phyloP scores from a whole-genome alignment of 2,329 filamentous ascomycete species.

The Diplocarpon mali region DNA sequence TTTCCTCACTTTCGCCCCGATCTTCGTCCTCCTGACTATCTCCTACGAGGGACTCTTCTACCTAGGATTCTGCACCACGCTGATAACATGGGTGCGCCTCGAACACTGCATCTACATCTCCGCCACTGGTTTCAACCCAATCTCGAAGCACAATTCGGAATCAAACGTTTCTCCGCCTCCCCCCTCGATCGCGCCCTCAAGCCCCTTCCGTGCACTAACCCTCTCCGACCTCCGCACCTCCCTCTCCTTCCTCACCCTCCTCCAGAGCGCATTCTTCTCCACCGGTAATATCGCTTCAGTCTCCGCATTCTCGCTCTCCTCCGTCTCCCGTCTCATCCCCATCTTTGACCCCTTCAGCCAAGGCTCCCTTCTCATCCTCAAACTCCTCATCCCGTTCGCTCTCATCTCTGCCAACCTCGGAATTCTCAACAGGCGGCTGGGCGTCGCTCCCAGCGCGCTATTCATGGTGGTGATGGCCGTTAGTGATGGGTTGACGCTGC shows the following conservation, averaged over 20 bases:
- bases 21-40: constrained; percentile 92
- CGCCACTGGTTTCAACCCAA: constrained; percentile 17
- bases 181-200: constrained; percentile 19
- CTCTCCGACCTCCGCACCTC: constrained; percentile 80
- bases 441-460: constrained; percentile 75
- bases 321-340: constrained; percentile 75
- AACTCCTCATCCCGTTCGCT: constrained; percentile 87
- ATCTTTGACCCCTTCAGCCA: constrained; percentile 92
- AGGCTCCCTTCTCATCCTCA: constrained; percentile 73
- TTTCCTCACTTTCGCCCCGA: constrained; percentile 85
- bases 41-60: constrained; percentile 98
- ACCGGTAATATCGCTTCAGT: constrained; percentile 93
- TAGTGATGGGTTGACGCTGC: constrained; percentile 81
- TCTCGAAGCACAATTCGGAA: not conserved
- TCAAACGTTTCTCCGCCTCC: constrained; percentile 12
- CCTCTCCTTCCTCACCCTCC: constrained; percentile 87
- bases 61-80: constrained; percentile 69
- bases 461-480: constrained; percentile 94
- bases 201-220: constrained; percentile 49
- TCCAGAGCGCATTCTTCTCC: constrained; percentile 94
- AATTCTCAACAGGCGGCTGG: constrained; percentile 73
- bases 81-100: constrained; percentile 84
- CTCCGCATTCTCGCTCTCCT: constrained; percentile 87
- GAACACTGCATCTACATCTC: constrained; percentile 63
- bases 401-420: constrained; percentile 90